phyloP scores from a whole-genome alignment of 441 rosid species.

The Adansonia gregorii region DNA sequence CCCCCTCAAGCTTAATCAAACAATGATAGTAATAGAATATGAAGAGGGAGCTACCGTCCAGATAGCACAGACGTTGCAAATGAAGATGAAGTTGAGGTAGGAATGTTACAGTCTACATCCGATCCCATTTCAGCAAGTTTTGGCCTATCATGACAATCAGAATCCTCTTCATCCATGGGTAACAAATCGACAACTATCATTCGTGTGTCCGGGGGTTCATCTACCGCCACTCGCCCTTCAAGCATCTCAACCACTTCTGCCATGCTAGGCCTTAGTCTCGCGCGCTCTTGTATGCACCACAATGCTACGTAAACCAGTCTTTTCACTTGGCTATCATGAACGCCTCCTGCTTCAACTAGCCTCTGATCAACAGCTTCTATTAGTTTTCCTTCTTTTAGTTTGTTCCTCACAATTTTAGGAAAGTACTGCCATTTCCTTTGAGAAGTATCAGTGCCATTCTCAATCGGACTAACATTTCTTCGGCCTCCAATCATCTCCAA shows the following conservation, averaged over 20 bases:
- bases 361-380: slow-evolving; percentile 75
- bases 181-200: slow-evolving; percentile 70
- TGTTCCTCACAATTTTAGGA: slow-evolving; percentile 68
- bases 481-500: slow-evolving; percentile 76
- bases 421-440: slow-evolving; percentile 63
- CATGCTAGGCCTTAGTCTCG: slow-evolving; percentile 72
- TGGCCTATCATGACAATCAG: slow-evolving; percentile 15
- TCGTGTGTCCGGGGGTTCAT: slow-evolving; percentile 71
- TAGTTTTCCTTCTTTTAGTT: slow-evolving; percentile 58
- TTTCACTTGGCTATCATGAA: slow-evolving; percentile 60
- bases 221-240: slow-evolving; percentile 62
- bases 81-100: slow-evolving; percentile 42
- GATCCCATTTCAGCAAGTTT: slow-evolving; percentile 35
- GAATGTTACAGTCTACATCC: slow-evolving; percentile 31
- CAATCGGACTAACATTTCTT: slow-evolving; percentile 55
- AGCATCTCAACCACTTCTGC: slow-evolving; percentile 75
- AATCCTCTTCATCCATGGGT: slow-evolving; percentile 47
- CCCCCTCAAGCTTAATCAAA: neutral
- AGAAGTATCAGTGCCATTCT: slow-evolving; percentile 37
- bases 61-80: slow-evolving; percentile 60
- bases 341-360: slow-evolving; percentile 45
- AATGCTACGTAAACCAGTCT: slow-evolving; percentile 61
- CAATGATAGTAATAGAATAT: neutral
- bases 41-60: slow-evolving; percentile 47
- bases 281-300: slow-evolving; percentile 87